Evolutionary conservation across 306 rosid genomes (phyloP), one percentile per base, ranked within the genome.

Genomic region (Morella rubra): DNA sequence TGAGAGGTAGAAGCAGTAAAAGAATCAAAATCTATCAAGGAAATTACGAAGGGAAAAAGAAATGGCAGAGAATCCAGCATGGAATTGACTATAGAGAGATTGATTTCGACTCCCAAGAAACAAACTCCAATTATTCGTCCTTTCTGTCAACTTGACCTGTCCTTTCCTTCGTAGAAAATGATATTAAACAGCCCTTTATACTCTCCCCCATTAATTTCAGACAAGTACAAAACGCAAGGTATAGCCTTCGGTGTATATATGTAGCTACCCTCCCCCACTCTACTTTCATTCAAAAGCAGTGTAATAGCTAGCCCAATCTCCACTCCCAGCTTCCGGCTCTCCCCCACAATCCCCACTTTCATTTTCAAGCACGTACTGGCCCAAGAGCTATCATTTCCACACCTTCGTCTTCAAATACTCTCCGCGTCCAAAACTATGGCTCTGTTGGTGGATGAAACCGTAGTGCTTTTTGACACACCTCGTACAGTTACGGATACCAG

Each of bases 91-190:
- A 45, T 62, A 65, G 46, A 75, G 80, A 76, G 69, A 79, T 81
- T 76, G 70, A 65, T 81, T 86, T 77, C 76, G 91, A 89, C 89
- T 86, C 89, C 96, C 96, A 85, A 89, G 88, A 89, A 88, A 86
- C 91, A 89, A 91, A 87, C 82, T 86, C 87, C 83, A 90, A 77
- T 86, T 81, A 83, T 87, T 81, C 86, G 77, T 84, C 73, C 84
- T 86, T 50, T 64, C 64, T 86, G 71, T 64, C 64, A 8, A 32
- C 32, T 58, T 42, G 71, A 65, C 71, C 12, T 65, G 90, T 86
- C 89, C 79, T 73, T 77, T 80, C 84, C 85, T 83, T 51, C 16
- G 75, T 65, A 68, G 93, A 87, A 82, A 89, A 83, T 41, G 93
- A 93, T 93, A 74, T 78, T 61, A 51, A 81, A 87, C 86, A 84